A percentile compares a stretch with the other conserved stretches of the same genome.
phyloP scores from a whole-genome alignment of 2,329 filamentous ascomycete genomes.

The Scedosporium boydii region DNA sequence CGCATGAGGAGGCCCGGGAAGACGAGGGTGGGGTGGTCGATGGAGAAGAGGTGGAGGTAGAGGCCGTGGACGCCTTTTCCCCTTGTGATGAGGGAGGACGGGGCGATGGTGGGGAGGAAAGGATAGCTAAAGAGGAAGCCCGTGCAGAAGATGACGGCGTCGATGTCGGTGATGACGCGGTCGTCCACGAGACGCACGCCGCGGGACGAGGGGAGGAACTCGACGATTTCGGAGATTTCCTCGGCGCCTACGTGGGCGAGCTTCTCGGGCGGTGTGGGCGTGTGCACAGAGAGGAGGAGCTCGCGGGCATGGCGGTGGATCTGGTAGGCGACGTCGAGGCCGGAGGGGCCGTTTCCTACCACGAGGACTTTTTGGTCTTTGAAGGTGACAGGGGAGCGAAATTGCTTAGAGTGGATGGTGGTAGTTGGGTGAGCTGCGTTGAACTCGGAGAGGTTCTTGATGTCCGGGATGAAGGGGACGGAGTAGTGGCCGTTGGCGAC shows the following conservation, averaged over 20 bases:
- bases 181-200: slow-evolving; percentile 60
- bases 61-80: slow-evolving; percentile 63
- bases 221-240: slow-evolving; percentile 49
- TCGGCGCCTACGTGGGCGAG: slow-evolving; percentile 35
- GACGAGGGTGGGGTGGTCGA: slow-evolving; percentile 64
- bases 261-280: slow-evolving; percentile 33
- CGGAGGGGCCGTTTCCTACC: slow-evolving; percentile 77
- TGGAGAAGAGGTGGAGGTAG: slow-evolving; percentile 73
- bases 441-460: slow-evolving; percentile 51
- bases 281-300: slow-evolving; percentile 54
- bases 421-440: slow-evolving; percentile 46
- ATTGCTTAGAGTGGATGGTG: slow-evolving; percentile 72
- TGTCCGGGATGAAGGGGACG: slow-evolving; percentile 56
- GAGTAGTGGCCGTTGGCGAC: slow-evolving; percentile 69
- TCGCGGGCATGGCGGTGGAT: slow-evolving; percentile 51
- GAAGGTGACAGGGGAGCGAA: slow-evolving; percentile 57
- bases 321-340: slow-evolving; percentile 72
- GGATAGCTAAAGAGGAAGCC: slow-evolving; percentile 82
- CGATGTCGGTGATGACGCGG: slow-evolving; percentile 54
- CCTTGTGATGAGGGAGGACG: slow-evolving; percentile 47
- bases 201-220: slow-evolving; percentile 41
- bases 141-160: slow-evolving; percentile 77
- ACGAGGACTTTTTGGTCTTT: slow-evolving; percentile 65
- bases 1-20: slow-evolving; percentile 70
- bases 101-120: slow-evolving; percentile 45